Percentiles rank a stretch among this genome's conserved stretches.
Conservation (phyloP, 2,329 filamentous ascomycete genomes). For the Coniochaeta sp. region DNA sequence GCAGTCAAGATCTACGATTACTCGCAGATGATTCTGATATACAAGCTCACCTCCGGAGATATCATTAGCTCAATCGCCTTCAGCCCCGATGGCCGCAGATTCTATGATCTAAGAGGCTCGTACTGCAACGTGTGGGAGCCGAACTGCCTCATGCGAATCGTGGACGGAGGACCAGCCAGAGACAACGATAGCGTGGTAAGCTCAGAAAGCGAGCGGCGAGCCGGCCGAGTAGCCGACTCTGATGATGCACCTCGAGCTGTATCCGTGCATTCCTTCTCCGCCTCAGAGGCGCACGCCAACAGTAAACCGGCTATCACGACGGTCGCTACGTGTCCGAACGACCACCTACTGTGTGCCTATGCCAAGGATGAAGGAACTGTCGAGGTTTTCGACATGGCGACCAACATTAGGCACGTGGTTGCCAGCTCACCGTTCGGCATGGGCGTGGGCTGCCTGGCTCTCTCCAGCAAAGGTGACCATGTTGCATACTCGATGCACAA, state of each 20-base stretch:
- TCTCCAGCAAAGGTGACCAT: slow-evolving; percentile 7
- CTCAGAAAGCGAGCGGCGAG: not conserved
- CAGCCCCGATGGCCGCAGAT: slow-evolving; percentile 10
- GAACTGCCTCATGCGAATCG: slow-evolving; percentile 11
- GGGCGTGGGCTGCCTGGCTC: slow-evolving; percentile 3
- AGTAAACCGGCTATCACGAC: slow-evolving; percentile 8
- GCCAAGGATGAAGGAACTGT: slow-evolving; percentile 9
- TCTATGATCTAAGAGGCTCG: slow-evolving; percentile 13
- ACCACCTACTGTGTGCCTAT: slow-evolving; percentile 7
- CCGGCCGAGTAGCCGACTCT: slow-evolving; percentile 5
- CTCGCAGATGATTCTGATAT: slow-evolving; percentile 12
- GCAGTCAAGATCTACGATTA: slow-evolving; percentile 14
- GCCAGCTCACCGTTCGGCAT: slow-evolving; percentile 5
- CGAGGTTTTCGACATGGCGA: slow-evolving; percentile 8
- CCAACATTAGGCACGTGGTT: slow-evolving; percentile 8
- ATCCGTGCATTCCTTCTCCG: slow-evolving; percentile 5
- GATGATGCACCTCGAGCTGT: slow-evolving; percentile 4
- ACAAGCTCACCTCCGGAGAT: slow-evolving; percentile 12
- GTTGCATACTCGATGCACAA: slow-evolving; percentile 10
- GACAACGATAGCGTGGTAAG: not conserved
- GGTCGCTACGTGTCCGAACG: slow-evolving; percentile 1
- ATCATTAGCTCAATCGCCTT: slow-evolving; percentile 10
- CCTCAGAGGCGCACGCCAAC: slow-evolving; percentile 8
- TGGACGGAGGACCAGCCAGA: slow-evolving; percentile 5
- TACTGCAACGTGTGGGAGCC: slow-evolving; percentile 18